Evolutionary conservation across 768 basidiomycete genomes (phyloP), one percentile per base, ranked within the genome.

Genomic region (Suillus weaverae): DNA sequence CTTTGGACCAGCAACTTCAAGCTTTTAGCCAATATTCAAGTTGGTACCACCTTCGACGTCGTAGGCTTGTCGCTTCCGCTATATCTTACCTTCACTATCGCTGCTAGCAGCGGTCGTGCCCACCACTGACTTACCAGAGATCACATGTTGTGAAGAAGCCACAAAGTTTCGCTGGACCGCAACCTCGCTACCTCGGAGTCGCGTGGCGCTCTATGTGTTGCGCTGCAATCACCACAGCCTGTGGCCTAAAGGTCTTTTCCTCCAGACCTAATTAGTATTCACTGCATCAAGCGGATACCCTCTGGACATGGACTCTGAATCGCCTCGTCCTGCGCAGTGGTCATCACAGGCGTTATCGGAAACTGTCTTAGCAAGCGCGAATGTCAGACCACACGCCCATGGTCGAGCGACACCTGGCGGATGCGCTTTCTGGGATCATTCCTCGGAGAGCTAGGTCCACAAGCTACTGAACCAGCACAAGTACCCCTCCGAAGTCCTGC

Each of bases 1-100:
- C 26, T 98, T 61, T n/a, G n/a, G n/a, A n/a, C 97, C 97, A 10
- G 95, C 95, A 22, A 98, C 97, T 2, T 95, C 95, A 68, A 97
- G 36, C 36, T 36, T n/a, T n/a, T n/a, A n/a, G n/a, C n/a, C n/a
- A n/a, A n/a, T n/a, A n/a, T n/a, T n/a, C n/a, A n/a, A n/a, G n/a
- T n/a, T n/a, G n/a, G n/a, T n/a, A 96, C 97, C 44, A 96, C 97
- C 33, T 99, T 99, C 78, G 97, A 99, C 76, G 97, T 99, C 67
- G 95, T 98, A 69, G 97, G 97, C n/a, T 89, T 99, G 67, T 96
- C 97, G 0, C 87, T 99, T 26, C 94, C 94, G 1, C 86, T 97
- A 33, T 83, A 89, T 69, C 85, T 98, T 70, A 89, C 86, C 20
- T 83, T 99, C 71, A 83, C 83, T 54, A 89, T 95, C n/a, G n/a